A percentile compares a stretch with the other conserved stretches of the same genome.
Evolutionary conservation across 2,329 filamentous ascomycete species (phyloP).

Genomic region (Didymella segeticola): DNA sequence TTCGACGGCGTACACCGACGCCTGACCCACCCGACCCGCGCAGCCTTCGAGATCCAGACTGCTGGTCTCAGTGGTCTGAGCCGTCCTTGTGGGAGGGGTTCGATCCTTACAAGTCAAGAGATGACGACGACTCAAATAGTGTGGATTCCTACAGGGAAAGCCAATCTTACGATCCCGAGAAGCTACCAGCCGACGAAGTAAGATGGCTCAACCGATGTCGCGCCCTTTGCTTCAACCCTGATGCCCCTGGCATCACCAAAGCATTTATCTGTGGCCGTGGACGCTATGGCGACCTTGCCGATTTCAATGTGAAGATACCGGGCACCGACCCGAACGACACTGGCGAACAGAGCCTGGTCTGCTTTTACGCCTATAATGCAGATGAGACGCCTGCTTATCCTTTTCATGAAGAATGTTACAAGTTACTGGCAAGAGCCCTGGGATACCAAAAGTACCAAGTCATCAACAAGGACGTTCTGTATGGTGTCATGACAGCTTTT

Average conservation of each 20-base stretch:
- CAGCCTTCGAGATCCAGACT: background rate
- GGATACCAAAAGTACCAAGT: constrained; percentile 1
- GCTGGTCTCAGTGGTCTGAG: background rate
- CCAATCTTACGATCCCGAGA: constrained; percentile 24
- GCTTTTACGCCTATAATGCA: background rate
- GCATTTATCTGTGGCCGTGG: constrained; percentile 26
- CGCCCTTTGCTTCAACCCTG: constrained; percentile 23
- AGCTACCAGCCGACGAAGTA: constrained; percentile 16
- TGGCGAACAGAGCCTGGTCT: background rate
- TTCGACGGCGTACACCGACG: background rate
- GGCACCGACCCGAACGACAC: constrained; percentile 22
- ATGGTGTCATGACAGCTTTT: constrained; percentile 3
- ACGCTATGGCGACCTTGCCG: constrained; percentile 18
- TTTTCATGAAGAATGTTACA: constrained; percentile 28
- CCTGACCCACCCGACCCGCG: background rate
- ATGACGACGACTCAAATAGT: too few relatives aligned
- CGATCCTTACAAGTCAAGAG: background rate
- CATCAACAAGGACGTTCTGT: constrained; percentile 27
- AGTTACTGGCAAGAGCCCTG: constrained; percentile 20
- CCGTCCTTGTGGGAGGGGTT: background rate
- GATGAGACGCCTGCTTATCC: constrained; percentile 13
- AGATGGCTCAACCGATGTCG: constrained; percentile 21
- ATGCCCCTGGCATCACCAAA: constrained; percentile 12
- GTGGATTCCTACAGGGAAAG: constrained; percentile 4
- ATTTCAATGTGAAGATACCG: background rate